These are phyloP conservation scores for Trypanosoma mega DNA, from an alignment of 208 protist species.

Conservation along the genomic window DNA sequence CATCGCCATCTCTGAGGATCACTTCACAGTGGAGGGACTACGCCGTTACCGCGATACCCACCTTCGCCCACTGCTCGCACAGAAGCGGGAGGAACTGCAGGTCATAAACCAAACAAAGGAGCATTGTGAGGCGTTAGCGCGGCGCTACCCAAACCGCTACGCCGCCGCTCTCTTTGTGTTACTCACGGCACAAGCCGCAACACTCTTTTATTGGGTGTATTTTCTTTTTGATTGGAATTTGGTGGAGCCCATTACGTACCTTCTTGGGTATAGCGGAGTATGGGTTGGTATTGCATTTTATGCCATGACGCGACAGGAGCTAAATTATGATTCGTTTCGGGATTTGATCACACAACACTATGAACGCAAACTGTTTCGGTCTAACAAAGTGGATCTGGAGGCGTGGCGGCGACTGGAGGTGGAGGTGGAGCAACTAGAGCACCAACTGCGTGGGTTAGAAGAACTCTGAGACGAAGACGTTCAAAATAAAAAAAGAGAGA, in stretches of 20 bases:
- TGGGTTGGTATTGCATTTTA: slow-evolving; percentile 77
- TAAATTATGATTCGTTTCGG: slow-evolving; percentile 40
- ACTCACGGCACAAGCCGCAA: slow-evolving; percentile 38
- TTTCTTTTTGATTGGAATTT: slow-evolving; percentile 86
- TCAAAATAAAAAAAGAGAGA: no score
- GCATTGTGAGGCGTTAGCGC: slow-evolving; percentile 34
- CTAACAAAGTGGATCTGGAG: slow-evolving; percentile 30
- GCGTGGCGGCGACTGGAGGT: slow-evolving; percentile 31
- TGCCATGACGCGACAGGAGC: slow-evolving; percentile 47
- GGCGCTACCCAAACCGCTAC: slow-evolving; percentile 25
- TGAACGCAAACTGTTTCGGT: slow-evolving; percentile 25
- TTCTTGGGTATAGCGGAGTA: slow-evolving; percentile 67
- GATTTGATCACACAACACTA: slow-evolving; percentile 27
- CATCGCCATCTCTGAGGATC: background rate
- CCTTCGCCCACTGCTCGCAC: slow-evolving; percentile 27
- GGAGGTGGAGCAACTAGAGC: slow-evolving; percentile 46
- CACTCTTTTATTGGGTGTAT: slow-evolving; percentile 83
- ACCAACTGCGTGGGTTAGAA: slow-evolving; percentile 35
- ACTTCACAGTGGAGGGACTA: slow-evolving; percentile 24
- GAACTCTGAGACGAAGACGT: slow-evolving; percentile 22
- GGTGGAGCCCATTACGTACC: slow-evolving; percentile 89
- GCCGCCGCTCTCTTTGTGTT: slow-evolving; percentile 37
- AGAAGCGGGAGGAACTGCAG: slow-evolving; percentile 31
- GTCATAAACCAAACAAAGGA: slow-evolving; percentile 29
- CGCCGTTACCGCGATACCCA: slow-evolving; percentile 31